Evolutionary conservation across 108 stramenopile genomes (phyloP).

Genomic region (Nannochloropsis salina): DNA sequence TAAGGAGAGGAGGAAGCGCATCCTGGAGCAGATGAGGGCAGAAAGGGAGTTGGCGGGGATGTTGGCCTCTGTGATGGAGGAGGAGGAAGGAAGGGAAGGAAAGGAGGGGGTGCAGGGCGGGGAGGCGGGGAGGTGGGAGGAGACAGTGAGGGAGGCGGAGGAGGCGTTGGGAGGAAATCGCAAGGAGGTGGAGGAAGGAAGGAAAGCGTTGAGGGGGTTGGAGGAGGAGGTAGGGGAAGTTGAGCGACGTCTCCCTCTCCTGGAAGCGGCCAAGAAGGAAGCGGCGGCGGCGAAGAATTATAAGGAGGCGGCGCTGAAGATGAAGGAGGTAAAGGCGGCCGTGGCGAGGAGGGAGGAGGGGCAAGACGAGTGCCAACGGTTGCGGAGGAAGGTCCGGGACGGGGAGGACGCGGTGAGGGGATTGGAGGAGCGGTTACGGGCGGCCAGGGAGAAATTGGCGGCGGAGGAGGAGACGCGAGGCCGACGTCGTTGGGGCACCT

Average conservation of each 20-base stretch:
- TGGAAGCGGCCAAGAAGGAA: background rate
- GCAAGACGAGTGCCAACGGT: too few relatives aligned
- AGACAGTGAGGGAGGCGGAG: background rate
- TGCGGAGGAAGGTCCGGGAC: too few relatives aligned
- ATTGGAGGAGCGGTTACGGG: too few relatives aligned
- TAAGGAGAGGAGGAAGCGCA: background rate
- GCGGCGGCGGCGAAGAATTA: slow-evolving; percentile 5
- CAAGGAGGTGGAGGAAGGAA: background rate
- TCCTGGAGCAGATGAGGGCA: background rate
- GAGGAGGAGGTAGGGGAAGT: slow-evolving; percentile 10
- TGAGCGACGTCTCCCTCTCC: background rate
- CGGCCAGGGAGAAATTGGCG: too few relatives aligned
- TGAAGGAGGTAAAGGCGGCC: background rate
- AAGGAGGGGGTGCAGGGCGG: background rate
- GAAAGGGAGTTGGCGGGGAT: background rate
- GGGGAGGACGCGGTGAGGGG: too few relatives aligned
- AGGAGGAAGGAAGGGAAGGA: background rate
- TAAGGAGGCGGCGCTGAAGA: background rate
- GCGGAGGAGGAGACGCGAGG: too few relatives aligned
- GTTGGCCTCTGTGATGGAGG: background rate
- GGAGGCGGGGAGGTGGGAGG: background rate
- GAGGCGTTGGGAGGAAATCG: background rate
- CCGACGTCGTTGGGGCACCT: too few relatives aligned
- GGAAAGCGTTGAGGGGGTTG: background rate
- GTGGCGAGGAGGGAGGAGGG: background rate